Evolutionary conservation across 2,329 filamentous ascomycete species (phyloP).

Genomic region (Thielaviopsis euricoi): DNA sequence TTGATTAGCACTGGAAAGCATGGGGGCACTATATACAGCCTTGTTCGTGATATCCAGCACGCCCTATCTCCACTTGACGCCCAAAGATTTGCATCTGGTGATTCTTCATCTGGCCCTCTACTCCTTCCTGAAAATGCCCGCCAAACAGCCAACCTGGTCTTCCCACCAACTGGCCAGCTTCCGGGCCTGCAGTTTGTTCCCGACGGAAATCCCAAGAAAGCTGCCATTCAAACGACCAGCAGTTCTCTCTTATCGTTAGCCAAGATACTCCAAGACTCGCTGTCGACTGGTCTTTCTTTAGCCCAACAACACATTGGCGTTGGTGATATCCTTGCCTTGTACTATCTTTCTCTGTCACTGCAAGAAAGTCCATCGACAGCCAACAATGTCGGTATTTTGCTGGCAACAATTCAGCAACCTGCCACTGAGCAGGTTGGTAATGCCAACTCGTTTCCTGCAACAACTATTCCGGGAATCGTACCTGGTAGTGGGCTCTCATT

Average conservation of each 20-base stretch:
- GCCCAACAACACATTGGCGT: constrained; percentile 51
- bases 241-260: constrained; percentile 88
- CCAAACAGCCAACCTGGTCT: constrained; percentile 68
- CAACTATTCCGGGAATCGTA: constrained; percentile 55
- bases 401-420: constrained; percentile 78
- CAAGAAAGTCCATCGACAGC: constrained; percentile 95
- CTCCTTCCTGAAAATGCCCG: constrained; percentile 73
- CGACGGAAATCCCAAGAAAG: constrained; percentile 54
- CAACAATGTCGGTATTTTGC: constrained; percentile 91
- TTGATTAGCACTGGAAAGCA: constrained; percentile 66
- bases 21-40: constrained; percentile 52
- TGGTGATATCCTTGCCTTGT: constrained; percentile 81
- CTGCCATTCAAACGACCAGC: constrained; percentile 81
- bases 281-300: constrained; percentile 54
- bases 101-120: constrained; percentile 33
- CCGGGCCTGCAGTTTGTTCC: constrained; percentile 62
- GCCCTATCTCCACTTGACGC: constrained; percentile 38
- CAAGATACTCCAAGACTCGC: constrained; percentile 94
- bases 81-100: background rate
- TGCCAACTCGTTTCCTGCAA: constrained; percentile 12
- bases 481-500: constrained; percentile 78
- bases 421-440: constrained; percentile 15
- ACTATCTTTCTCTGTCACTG: constrained; percentile 85
- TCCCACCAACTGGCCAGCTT: constrained; percentile 56
- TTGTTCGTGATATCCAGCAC: constrained; percentile 62